Base-by-base conservation (phyloP, 768 basidiomycete species). In the Podaxis rugospora region DNA sequence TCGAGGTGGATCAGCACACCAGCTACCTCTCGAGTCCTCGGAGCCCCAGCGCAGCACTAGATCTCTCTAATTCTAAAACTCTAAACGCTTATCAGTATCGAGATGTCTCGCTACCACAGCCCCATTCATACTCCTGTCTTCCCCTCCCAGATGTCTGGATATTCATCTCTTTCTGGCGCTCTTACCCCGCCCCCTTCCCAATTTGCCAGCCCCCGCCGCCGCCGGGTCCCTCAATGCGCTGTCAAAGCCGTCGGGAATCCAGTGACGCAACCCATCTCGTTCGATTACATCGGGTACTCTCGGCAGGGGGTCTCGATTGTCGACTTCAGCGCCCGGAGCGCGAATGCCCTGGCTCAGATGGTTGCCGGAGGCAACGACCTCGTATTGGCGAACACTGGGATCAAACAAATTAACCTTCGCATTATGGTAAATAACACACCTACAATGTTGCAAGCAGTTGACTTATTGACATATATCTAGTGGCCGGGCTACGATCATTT, bases 261-360 rank as follows among this genome's bases (percentile, higher is more conserved):
- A 4, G 56, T 67, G 6, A 68, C 73, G 16, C 66, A 62, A 1
- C 63, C 77, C 0, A 70, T 83, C 49, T 51, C 65, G 7, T 83
- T 83, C 56, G 79, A 82, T 65, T 66, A 75, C 51, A 67, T 73
- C 18, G 81, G 80, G 2, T 74, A 77, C 39, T 64, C 68, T 2
- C 68, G 68, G 14, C 76, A 80, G 28, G 82, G 82, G 1, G 72
- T 83, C 25, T 72, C 75, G 5, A 81, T 83, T 79, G 73, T 74
- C 42, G 80, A 83, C 46, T 68, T 83, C 18, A 67, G 68, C 49
- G 68, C 71, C 6, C 72, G 80, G 35, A 73, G 78, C 21, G 65
- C 68, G 10, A 62, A 68, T 49, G 74, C 74, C 4, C 40, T 78
- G 11, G 70, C 69, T 3, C 67, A 70, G 21, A 75, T 79, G 71